Conservation (phyloP, 202 grass and related monocot genomes). For the Panicum virgatum region DNA sequence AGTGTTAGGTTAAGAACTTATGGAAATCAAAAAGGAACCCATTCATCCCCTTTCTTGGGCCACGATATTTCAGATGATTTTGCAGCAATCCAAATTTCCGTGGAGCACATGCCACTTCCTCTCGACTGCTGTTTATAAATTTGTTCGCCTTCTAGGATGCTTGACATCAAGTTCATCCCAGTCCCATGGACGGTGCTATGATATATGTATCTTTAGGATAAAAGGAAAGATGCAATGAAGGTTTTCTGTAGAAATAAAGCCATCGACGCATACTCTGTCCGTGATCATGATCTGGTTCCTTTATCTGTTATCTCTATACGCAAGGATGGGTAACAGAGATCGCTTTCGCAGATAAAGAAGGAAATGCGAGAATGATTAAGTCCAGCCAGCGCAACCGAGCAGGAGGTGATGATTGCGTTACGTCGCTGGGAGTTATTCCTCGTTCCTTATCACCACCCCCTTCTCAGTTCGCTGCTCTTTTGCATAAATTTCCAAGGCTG, state of each 20-base stretch:
- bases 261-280: background rate
- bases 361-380: constrained; percentile 5
- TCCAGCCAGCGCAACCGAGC: background rate
- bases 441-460: background rate
- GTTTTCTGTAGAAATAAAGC: background rate
- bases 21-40: too few relatives aligned
- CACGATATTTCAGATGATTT: too few relatives aligned
- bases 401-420: constrained; percentile 2
- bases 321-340: constrained; percentile 28
- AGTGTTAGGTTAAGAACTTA: too few relatives aligned
- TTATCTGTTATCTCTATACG: constrained; percentile 37
- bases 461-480: background rate
- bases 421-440: constrained; percentile 25
- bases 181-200: background rate
- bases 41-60: too few relatives aligned
- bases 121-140: too few relatives aligned
- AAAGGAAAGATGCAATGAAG: background rate
- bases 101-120: too few relatives aligned
- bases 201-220: background rate
- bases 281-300: constrained; percentile 38
- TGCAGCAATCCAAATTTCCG: too few relatives aligned
- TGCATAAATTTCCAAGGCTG: background rate
- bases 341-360: constrained; percentile 23
- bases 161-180: too few relatives aligned
- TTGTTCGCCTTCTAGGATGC: too few relatives aligned